Base-by-base conservation (phyloP, 306 rosid species). In the Prunus salicina region DNA sequence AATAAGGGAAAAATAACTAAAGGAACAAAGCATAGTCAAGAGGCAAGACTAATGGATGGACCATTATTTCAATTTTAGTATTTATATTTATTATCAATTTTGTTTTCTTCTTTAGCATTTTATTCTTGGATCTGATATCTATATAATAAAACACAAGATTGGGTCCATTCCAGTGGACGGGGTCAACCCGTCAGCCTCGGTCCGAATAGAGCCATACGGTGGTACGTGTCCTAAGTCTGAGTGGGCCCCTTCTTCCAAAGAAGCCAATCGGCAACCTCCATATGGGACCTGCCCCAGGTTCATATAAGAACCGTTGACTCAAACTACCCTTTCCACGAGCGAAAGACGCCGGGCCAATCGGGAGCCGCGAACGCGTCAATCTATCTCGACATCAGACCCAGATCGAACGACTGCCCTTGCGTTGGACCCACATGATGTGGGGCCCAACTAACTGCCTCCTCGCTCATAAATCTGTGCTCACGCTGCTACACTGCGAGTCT, bases 261-360 rank as follows among this genome's bases (percentile, higher is more conserved):
- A 27, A 64, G 3, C 15, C 6, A 15, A 0, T 63, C 0, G 10
- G 5, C 19, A 56, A 1, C 3, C 3, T 13, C 6, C 38, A 2
- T 24, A 8, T 32, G 25, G 51, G 52, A 1, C 11, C 43, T 10
- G 8, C 47, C 1, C 5, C 7, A 1, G 41, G 16, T 2, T 18
- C 12, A 16, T 30, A 15, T 16, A 20, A 15, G 18, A 55, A 76
- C 60, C 83, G 80, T 88, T 91, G 96, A 85, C 91, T 72, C n/a
- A 10, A 78, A 73, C 81, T 78, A 34, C 66, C n/a, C 81, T 76
- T 76, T 83, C 62, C 78, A 71, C 79, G 60, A 72, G 82, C 24
- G 25, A 78, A 64, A 70, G 49, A 74, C 87, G 87, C 91, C 91
- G 81, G 79, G 27, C 79, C 85, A 81, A 74, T 82, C 56, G 82